A percentile compares a stretch with the other conserved stretches of the same genome.
These are phyloP conservation scores for Schrenkiella parvula DNA, from an alignment of 345 rosid species.

Conservation along the genomic window DNA sequence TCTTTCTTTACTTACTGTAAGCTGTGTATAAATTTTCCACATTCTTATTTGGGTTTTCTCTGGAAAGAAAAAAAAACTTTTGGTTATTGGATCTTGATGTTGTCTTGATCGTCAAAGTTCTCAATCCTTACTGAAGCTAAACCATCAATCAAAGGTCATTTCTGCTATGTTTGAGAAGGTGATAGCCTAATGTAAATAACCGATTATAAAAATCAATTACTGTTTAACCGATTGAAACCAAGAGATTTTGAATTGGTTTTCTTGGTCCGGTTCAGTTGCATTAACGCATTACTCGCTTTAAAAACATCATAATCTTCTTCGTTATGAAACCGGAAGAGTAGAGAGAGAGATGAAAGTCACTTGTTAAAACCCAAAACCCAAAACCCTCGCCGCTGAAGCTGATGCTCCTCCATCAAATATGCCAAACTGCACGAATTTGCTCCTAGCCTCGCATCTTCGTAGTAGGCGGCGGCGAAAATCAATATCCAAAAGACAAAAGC, in stretches of 20 bases:
- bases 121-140: neutral
- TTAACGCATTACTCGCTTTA: neutral
- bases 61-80: neutral
- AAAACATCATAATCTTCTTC: neutral
- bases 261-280: neutral
- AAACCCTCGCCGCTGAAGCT: constrained; percentile 26
- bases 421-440: constrained; percentile 35
- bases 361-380: constrained; percentile 29
- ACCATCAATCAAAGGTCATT: neutral
- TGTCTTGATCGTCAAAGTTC: neutral
- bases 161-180: neutral
- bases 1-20: constrained; percentile 3
- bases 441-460: constrained; percentile 33
- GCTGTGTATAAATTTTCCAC: constrained; percentile 18
- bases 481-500: constrained; percentile 31
- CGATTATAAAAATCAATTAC: neutral
- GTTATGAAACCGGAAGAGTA: neutral
- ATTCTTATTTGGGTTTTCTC: constrained; percentile 16
- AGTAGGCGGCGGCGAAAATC: constrained; percentile 6
- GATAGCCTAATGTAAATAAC: neutral
- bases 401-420: constrained; percentile 24
- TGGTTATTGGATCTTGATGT: neutral
- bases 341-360: neutral
- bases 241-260: neutral
- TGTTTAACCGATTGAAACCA: neutral